Evolutionary conservation across 2,329 filamentous ascomycete species (phyloP).

Genomic region (Phoma sp.): DNA sequence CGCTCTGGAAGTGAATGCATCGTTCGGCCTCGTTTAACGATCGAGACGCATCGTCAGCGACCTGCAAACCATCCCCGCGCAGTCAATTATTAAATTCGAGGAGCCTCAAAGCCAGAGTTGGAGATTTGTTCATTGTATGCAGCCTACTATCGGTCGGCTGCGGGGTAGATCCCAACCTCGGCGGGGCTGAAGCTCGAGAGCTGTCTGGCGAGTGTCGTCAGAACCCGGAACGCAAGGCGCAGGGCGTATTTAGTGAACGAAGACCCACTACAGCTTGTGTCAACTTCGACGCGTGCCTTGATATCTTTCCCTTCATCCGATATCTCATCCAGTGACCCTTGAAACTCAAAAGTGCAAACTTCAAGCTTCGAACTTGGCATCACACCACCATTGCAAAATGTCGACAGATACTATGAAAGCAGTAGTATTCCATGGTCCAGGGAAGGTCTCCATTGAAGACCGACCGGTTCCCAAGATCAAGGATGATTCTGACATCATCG

Average conservation of each 20-base stretch:
- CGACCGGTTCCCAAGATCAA: conserved; percentile 77
- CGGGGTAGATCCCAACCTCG: conserved; percentile 29
- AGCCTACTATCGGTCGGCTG: conserved; percentile 25
- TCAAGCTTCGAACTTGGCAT: too few relatives aligned
- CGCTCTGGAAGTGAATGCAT: background rate
- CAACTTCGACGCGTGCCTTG: background rate
- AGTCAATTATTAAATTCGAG: background rate
- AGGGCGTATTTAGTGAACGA: conserved; percentile 18
- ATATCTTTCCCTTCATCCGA: background rate
- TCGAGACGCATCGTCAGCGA: background rate
- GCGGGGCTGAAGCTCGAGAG: conserved; percentile 29
- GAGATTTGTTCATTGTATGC: conserved; percentile 3
- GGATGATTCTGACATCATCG: conserved; percentile 75
- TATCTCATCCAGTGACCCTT: background rate
- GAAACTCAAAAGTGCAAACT: background rate
- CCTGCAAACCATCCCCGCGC: background rate
- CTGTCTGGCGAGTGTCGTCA: conserved; percentile 17
- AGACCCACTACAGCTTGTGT: conserved; percentile 3
- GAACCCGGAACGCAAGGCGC: conserved; percentile 10
- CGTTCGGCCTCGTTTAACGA: background rate
- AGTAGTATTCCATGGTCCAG: conserved; percentile 82
- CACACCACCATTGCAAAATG: conserved; percentile 16
- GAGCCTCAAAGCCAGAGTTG: background rate
- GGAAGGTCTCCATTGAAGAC: conserved; percentile 77
- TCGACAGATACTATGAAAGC: conserved; percentile 71